Conservation (phyloP, 805 yeast species). For the Cephaloascus fragrans region DNA sequence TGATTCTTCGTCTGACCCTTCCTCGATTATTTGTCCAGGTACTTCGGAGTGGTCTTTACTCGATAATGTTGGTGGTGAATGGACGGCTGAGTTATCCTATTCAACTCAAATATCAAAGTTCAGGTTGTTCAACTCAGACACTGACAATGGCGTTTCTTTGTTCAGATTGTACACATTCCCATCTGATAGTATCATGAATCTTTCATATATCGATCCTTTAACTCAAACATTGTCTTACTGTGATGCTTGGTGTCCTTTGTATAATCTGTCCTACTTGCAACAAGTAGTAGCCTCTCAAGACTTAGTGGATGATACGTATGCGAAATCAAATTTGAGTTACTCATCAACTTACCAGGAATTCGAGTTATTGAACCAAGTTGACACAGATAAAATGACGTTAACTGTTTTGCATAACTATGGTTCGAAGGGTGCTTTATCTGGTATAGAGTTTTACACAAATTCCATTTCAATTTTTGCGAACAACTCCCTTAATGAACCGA, state of each 20-base stretch:
- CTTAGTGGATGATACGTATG: constrained; percentile 20
- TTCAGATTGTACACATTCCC: constrained; percentile 76
- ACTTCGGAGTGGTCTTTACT: constrained; percentile 43
- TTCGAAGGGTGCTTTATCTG: constrained; percentile 53
- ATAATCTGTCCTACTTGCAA: constrained; percentile 24
- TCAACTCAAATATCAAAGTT: constrained; percentile 59
- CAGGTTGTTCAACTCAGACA: constrained; percentile 54
- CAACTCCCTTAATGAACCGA: constrained; percentile 57
- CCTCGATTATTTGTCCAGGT: constrained; percentile 49
- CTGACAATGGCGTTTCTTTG: constrained; percentile 37
- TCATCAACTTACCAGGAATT: constrained; percentile 65
- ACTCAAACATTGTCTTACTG: constrained; percentile 52
- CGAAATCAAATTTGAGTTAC: constrained; percentile 28
- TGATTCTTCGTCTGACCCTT: constrained; percentile 16
- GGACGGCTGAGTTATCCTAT: constrained; percentile 52
- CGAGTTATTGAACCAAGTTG: constrained; percentile 61
- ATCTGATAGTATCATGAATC: constrained; percentile 81
- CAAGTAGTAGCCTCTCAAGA: constrained; percentile 5
- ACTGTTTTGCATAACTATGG: constrained; percentile 66
- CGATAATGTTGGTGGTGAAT: constrained; percentile 45
- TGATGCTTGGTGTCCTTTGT: constrained; percentile 85
- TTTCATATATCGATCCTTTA: constrained; percentile 72
- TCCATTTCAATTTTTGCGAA: constrained; percentile 63
- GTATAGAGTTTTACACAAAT: constrained; percentile 61
- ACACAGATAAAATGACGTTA: constrained; percentile 51